phyloP scores from a whole-genome alignment of 345 rosid genomes.

The Brassica rapa region DNA sequence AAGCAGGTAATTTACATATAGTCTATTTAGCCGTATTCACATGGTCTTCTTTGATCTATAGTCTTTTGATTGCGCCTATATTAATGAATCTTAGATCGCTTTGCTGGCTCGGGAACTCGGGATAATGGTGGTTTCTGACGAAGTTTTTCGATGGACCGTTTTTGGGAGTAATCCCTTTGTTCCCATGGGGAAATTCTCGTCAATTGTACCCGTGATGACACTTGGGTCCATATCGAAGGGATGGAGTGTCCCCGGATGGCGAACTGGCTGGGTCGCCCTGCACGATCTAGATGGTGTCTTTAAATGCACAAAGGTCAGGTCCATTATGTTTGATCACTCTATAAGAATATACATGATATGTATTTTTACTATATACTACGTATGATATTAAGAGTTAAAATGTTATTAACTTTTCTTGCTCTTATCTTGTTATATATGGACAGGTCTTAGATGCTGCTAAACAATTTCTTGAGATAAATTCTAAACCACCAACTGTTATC shows the following conservation, averaged over 20 bases:
- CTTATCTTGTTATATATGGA: background rate
- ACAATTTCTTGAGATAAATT: slow-evolving; percentile 34
- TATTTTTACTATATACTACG: background rate
- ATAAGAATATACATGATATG: background rate
- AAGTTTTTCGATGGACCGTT: slow-evolving; percentile 47
- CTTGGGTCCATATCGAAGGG: slow-evolving; percentile 62
- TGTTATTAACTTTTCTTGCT: background rate
- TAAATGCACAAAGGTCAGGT: slow-evolving; percentile 37
- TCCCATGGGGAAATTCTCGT: slow-evolving; percentile 52
- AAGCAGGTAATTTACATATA: slow-evolving; percentile 33
- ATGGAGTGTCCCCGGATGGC: slow-evolving; percentile 63
- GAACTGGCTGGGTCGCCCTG: slow-evolving; percentile 53
- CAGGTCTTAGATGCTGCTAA: slow-evolving; percentile 49
- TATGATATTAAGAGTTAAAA: background rate
- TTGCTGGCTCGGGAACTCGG: slow-evolving; percentile 49
- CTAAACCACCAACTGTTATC: slow-evolving; percentile 49
- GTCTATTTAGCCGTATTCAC: background rate
- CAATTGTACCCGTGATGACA: slow-evolving; percentile 53
- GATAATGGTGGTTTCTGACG: slow-evolving; percentile 57
- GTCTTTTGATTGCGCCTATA: background rate
- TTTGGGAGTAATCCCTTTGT: slow-evolving; percentile 52
- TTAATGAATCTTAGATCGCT: slow-evolving; percentile 43
- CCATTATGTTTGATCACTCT: background rate
- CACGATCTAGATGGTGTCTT: slow-evolving; percentile 48
- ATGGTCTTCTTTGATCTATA: background rate